These are phyloP conservation scores for Tricholomella constricta DNA, from an alignment of 768 basidiomycete species.

Conservation along the genomic window DNA sequence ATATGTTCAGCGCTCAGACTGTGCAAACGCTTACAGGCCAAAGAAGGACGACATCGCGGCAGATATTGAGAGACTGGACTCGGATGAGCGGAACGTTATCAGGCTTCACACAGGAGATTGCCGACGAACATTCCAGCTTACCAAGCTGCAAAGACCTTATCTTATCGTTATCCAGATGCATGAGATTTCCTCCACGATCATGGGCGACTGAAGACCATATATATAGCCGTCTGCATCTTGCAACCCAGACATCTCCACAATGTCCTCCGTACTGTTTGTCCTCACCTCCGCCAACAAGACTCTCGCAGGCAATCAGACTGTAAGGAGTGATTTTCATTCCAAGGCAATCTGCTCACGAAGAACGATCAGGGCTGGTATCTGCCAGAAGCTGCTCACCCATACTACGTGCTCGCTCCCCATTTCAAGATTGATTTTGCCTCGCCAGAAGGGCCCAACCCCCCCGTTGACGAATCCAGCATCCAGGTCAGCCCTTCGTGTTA, in stretches of 20 bases:
- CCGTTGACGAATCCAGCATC: slow-evolving; percentile 60
- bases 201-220: neutral
- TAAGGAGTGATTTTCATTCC: slow-evolving; percentile 27
- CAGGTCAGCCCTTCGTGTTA: slow-evolving; percentile 34
- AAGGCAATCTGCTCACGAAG: neutral
- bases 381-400: slow-evolving; percentile 76
- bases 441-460: slow-evolving; percentile 67
- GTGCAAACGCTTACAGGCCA: slow-evolving; percentile 61
- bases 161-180: neutral
- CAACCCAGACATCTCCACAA: slow-evolving; percentile 16
- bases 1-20: slow-evolving; percentile 6
- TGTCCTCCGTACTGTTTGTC: slow-evolving; percentile 68
- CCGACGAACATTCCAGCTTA: neutral
- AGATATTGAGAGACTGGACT: neutral
- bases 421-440: slow-evolving; percentile 60
- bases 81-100: neutral
- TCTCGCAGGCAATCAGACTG: slow-evolving; percentile 51
- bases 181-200: neutral
- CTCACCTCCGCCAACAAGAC: slow-evolving; percentile 67
- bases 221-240: neutral
- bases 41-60: slow-evolving; percentile 82
- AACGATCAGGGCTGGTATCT: slow-evolving; percentile 68
- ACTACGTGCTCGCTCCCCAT: slow-evolving; percentile 54
- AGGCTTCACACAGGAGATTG: neutral
- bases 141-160: slow-evolving; percentile 3